A percentile compares a stretch with the other conserved stretches of the same genome.
Conservation (phyloP, 768 basidiomycete species). For the Calocybe cyanea region DNA sequence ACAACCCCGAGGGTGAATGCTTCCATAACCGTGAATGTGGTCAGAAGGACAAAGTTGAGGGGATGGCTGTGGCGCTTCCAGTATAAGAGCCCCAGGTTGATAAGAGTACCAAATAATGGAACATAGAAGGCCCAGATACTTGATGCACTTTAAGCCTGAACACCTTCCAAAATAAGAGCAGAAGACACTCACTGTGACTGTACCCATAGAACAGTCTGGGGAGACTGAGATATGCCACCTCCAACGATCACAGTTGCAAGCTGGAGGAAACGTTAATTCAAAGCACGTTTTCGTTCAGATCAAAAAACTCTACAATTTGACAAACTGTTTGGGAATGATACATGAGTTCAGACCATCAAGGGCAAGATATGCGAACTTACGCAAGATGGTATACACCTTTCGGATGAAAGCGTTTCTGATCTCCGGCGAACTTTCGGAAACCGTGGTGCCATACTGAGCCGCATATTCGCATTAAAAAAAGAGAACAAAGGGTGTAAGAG, state of each 20-base stretch:
- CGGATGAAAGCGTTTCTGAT: conserved; percentile 85
- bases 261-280: conserved; percentile 23
- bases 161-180: not conserved
- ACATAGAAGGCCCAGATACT: conserved; percentile 81
- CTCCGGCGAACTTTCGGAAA: conserved; percentile 71
- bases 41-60: conserved; percentile 79
- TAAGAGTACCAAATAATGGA: conserved; percentile 72
- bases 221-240: conserved; percentile 63
- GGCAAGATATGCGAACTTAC: conserved; percentile 46
- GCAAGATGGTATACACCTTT: conserved; percentile 88
- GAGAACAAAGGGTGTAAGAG: not conserved
- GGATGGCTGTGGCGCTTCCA: conserved; percentile 94
- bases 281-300: no score
- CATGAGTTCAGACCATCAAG: conserved; percentile 1
- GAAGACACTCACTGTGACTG: conserved; percentile 52
- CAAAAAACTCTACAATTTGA: conserved; percentile 59
- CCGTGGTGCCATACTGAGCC: conserved; percentile 72
- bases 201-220: conserved; percentile 64
- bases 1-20: conserved; percentile 87
- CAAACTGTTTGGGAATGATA: conserved; percentile 40
- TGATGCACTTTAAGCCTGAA: conserved; percentile 1
- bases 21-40: conserved; percentile 88
- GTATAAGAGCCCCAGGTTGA: conserved; percentile 77
- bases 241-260: conserved; percentile 79
- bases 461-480: conserved; percentile 8